Evolutionary conservation across 2,329 filamentous ascomycete genomes (phyloP), one percentile per base, ranked within the genome.

Genomic region (Penicillium polonicum): DNA sequence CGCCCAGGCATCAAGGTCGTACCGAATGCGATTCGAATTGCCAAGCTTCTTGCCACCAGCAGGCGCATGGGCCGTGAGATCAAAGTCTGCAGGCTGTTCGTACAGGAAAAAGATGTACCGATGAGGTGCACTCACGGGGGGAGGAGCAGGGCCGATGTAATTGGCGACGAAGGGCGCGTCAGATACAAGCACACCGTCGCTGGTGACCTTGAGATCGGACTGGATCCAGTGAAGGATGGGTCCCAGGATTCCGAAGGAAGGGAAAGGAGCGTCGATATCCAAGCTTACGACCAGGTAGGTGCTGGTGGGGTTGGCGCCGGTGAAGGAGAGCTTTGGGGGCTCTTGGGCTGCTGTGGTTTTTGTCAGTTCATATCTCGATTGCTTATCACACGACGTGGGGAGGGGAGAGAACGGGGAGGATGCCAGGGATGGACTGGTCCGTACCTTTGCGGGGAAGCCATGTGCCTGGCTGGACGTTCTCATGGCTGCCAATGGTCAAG

Each of bases 101-200:
- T 78, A 83, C 23, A 83, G 64, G 57, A 81, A 73, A 63, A 82
- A 83, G 4, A 74, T 55, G 62, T 83, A 83, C 0, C 81, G 78
- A 67, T 83, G 80, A 10, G 81, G 78, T 8, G 70, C 61, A 55
- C 78, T 79, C 7, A 69, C 62, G 0, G 76, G 76, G 13, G 80
- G 80, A n/a, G 81, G 80, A 4, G 72, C 74, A 2, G 81, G 80
- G 0, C 73, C 76, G 48, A 80, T 74, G 61, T 79, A 83, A 49
- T 72, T 66, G 2, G 67, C 67, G 12, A 73, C 55, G 36, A 68
- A 71, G 8, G 68, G 70, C 1, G 57, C 58, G 8, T 57, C 56
- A 5, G 52, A 52, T 15, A 57, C 56, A 5, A 70, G 59, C 8
- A 29, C 43, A 19, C 53, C 48, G 0, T 62, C 49, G 17, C 48